Conservation (phyloP, 495 filamentous ascomycete species). For the Penicilliopsis zonata region DNA sequence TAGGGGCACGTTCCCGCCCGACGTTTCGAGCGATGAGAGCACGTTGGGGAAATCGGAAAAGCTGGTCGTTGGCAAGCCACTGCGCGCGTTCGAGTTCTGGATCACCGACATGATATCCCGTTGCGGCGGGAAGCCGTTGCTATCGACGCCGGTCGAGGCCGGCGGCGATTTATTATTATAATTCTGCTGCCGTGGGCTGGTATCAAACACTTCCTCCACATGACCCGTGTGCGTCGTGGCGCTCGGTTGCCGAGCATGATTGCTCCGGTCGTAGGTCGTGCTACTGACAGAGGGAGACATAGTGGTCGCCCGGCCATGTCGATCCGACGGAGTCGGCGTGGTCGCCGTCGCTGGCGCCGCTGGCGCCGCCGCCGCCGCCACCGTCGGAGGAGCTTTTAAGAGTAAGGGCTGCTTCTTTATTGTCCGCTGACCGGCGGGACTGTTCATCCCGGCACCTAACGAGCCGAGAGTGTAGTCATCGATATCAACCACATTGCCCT, state of each 20-base stretch:
- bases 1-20: constrained; percentile 51
- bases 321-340: too few species aligned
- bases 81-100: constrained; percentile 62
- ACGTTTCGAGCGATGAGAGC: constrained; percentile 55
- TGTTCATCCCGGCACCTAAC: constrained; percentile 23
- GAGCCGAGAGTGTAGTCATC: constrained; percentile 38
- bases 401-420: constrained; percentile 40
- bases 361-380: too few species aligned
- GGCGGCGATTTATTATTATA: too few species aligned
- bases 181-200: constrained; percentile 22
- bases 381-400: constrained; percentile 36
- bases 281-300: constrained; percentile 22
- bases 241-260: constrained; percentile 23
- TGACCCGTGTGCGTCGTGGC: constrained; percentile 21
- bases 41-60: constrained; percentile 62
- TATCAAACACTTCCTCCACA: constrained; percentile 34
- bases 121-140: constrained; percentile 30
- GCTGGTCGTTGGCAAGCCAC: constrained; percentile 31
- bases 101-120: constrained; percentile 83
- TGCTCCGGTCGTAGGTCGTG: constrained; percentile 22
- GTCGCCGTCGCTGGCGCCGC: too few species aligned
- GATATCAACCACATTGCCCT: constrained; percentile 62
- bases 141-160: constrained; percentile 11
- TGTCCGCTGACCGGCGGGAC: constrained; percentile 23
- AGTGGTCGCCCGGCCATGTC: constrained; percentile 23